Conservation (phyloP, 306 rosid species). For the Canavalia gladiata region DNA sequence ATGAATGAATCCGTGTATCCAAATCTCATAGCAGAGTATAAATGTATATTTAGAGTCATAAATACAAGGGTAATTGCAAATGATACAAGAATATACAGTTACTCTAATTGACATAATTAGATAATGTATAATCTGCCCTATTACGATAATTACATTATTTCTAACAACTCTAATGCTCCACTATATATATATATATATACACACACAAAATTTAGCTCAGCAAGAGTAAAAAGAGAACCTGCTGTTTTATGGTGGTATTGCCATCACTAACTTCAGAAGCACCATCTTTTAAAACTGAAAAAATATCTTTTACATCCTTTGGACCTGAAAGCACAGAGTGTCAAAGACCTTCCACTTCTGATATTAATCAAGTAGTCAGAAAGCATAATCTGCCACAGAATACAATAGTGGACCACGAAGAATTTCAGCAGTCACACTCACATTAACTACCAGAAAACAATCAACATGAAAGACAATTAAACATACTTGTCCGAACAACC, state of each 20-base stretch:
- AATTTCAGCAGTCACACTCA: constrained; percentile 43
- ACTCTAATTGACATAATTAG: no score
- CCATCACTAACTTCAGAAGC: constrained; percentile 70
- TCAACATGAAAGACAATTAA: constrained; percentile 37
- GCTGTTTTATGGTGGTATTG: constrained; percentile 64
- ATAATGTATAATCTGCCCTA: no score
- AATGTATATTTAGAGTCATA: no score
- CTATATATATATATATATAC: neutral
- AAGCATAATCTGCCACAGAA: constrained; percentile 31
- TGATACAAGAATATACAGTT: no score
- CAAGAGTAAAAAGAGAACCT: constrained; percentile 59
- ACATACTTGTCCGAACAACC: constrained; percentile 82
- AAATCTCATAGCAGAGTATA: no score
- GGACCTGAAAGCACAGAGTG: constrained; percentile 66
- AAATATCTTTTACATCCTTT: constrained; percentile 78
- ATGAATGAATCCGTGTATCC: no score
- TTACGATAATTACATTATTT: no score
- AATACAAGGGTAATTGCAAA: no score
- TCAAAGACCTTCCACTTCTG: constrained; percentile 14
- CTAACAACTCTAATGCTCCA: constrained; percentile 26
- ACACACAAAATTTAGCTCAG: constrained; percentile 10
- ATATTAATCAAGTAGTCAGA: constrained; percentile 31
- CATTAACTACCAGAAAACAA: constrained; percentile 27
- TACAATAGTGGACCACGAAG: constrained; percentile 27
- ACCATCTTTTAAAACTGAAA: constrained; percentile 77